phyloP scores from a whole-genome alignment of 306 rosid genomes.

The Dicorynia guianensis region DNA sequence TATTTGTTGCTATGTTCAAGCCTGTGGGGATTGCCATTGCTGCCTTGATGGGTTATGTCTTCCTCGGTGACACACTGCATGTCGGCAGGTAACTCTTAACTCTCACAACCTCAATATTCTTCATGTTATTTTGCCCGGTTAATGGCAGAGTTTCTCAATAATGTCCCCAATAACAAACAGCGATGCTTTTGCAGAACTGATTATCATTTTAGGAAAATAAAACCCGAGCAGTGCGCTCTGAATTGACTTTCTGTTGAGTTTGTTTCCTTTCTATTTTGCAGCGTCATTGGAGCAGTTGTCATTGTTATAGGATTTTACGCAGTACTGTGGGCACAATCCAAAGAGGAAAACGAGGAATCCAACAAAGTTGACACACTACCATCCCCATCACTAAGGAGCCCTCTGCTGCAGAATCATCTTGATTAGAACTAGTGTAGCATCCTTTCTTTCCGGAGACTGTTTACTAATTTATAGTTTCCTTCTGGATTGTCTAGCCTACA shows the following conservation, averaged over 20 bases:
- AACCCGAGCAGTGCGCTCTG: neutral
- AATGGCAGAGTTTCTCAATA: neutral
- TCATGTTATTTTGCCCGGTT: neutral
- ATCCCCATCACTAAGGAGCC: conserved; percentile 37
- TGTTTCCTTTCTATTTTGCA: conserved; percentile 34
- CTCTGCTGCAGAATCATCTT: conserved; percentile 47
- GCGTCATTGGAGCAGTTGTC: conserved; percentile 55
- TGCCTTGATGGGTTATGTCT: conserved; percentile 56
- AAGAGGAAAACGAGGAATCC: conserved; percentile 37
- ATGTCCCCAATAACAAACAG: neutral
- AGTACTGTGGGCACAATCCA: conserved; percentile 72
- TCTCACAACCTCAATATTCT: neutral
- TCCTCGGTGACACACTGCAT: conserved; percentile 70
- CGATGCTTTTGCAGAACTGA: neutral
- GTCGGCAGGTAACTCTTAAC: conserved; percentile 56
- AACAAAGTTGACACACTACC: conserved; percentile 39
- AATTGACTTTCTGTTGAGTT: neutral
- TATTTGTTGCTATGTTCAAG: no score
- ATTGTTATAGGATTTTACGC: conserved; percentile 63
- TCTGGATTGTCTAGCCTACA: conserved; percentile 5
- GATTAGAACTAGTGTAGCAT: neutral
- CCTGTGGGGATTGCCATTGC: conserved; percentile 69
- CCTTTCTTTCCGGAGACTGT: neutral
- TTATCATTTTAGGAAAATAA: no score
- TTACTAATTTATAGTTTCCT: neutral